These are phyloP conservation scores for Echium plantagineum DNA, from an alignment of 257 asterid genomes.

Conservation along the genomic window DNA sequence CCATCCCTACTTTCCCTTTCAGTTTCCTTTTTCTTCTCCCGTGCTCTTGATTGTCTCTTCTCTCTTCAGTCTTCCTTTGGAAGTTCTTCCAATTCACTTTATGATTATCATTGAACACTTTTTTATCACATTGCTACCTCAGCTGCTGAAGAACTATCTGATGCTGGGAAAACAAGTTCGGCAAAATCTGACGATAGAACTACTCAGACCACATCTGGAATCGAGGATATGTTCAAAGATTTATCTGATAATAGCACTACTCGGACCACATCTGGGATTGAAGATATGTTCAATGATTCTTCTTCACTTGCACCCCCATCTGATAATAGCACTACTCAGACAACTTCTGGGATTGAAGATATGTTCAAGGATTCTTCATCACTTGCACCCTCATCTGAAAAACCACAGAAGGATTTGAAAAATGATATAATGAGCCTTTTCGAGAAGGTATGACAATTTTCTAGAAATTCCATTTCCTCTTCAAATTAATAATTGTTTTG, in stretches of 20 bases:
- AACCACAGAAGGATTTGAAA: constrained; percentile 68
- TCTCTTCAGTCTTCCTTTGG: neutral
- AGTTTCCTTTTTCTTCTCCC: neutral
- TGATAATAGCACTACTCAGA: constrained; percentile 35
- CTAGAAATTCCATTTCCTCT: constrained; percentile 5
- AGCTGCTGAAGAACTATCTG: constrained; percentile 66
- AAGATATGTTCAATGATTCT: constrained; percentile 67
- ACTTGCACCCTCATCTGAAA: constrained; percentile 33
- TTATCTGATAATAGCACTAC: constrained; percentile 33
- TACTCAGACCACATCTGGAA: constrained; percentile 43
- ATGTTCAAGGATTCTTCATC: constrained; percentile 63
- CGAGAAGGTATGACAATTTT: constrained; percentile 70
- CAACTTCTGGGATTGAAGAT: constrained; percentile 67
- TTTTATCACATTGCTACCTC: constrained; percentile 20
- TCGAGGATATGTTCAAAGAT: constrained; percentile 77
- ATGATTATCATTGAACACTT: neutral
- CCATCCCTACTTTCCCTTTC: constrained; percentile 2
- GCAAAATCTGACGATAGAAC: constrained; percentile 31
- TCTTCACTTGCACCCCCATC: constrained; percentile 46
- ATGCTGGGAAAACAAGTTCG: constrained; percentile 30
- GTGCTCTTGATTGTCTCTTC: neutral
- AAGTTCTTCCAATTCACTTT: constrained; percentile 1
- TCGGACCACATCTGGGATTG: constrained; percentile 52
- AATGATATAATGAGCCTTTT: constrained; percentile 92
- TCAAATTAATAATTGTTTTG: neutral